Base-by-base conservation (phyloP, 2,329 filamentous ascomycete species). In the Microcyclospora tardicrescens region DNA sequence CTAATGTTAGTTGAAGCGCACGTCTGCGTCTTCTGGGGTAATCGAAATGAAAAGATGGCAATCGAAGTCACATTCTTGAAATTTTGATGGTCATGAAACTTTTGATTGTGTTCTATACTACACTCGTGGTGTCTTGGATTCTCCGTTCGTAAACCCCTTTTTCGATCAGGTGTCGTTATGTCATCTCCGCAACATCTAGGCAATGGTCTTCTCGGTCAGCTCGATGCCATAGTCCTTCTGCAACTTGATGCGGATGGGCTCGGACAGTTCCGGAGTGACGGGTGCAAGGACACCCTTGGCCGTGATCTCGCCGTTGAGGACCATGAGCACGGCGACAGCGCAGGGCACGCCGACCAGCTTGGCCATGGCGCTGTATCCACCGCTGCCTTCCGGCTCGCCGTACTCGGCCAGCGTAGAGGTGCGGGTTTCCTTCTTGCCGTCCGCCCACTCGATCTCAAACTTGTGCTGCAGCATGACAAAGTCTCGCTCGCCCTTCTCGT, bases 391-490 rank as follows among this genome's bases (percentile, higher is more conserved):
- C 41, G 81, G 79, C 54, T 77, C 77, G 59, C 85, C 86, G 62
- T 93, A 89, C 59, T 93, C 84, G 56, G 69, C 72, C 12, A 95
- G 74, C 1, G 86, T 94, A 32, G 79, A 84, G 16, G 83, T 87
- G 46, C 79, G 71, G 33, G 78, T 85, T 68, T 93, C 77, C 60
- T 73, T 75, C 58, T 66, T 74, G 54, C 85, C 85, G 58, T 91
- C 81, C 63, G 79, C 78, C 64, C 81, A 69, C 70, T 91, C 82
- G 50, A 93, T 84, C 59, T 79, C 78, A 60, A 93, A 93, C 66
- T 77, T 80, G 68, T 84, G 81, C 67, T 85, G 81, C 27, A 85
- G 72, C 65, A 75, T 71, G 40, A 91, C 82, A 49, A 93, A 68
- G 62, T 93, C 86, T 43, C 86, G 79, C 75, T 94, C 85, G 44